phyloP scores from a whole-genome alignment of 352 stramenopile genomes.

The Phytopythium montanum region DNA sequence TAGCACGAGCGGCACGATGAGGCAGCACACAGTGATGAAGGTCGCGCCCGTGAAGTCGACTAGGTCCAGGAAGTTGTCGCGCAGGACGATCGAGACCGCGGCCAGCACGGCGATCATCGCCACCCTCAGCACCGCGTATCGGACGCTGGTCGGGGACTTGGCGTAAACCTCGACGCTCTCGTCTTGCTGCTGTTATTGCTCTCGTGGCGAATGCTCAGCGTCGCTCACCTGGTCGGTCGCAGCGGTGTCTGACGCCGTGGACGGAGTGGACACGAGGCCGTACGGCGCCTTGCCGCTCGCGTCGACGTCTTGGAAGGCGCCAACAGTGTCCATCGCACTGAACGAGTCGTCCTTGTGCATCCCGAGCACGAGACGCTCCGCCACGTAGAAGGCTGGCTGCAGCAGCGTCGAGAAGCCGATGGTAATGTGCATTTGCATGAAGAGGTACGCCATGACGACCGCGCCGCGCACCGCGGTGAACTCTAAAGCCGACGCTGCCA shows the following conservation, averaged over 20 bases:
- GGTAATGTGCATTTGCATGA: constrained; percentile 52
- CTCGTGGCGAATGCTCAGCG: not conserved
- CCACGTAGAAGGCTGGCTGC: constrained; percentile 37
- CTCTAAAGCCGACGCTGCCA: constrained; percentile 21
- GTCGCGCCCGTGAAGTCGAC: no score
- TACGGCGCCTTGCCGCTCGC: not conserved
- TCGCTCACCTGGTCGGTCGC: not conserved
- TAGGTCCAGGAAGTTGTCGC: no score
- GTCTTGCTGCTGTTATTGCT: not conserved
- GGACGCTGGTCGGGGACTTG: no score
- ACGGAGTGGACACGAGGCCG: not conserved
- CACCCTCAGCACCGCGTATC: no score
- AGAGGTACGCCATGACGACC: constrained; percentile 37
- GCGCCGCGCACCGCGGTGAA: constrained; percentile 32
- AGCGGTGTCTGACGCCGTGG: not conserved
- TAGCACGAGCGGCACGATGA: no score
- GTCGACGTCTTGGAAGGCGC: not conserved
- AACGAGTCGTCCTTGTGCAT: constrained; percentile 27
- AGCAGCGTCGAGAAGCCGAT: constrained; percentile 45
- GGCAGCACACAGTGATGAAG: no score
- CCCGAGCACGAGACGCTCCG: constrained; percentile 36
- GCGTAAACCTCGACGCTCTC: not conserved
- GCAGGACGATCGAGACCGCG: no score
- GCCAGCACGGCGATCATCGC: no score
- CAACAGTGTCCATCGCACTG: not conserved